Base-by-base conservation (phyloP, 495 filamentous ascomycete species). In the Penicillium pulvis region DNA sequence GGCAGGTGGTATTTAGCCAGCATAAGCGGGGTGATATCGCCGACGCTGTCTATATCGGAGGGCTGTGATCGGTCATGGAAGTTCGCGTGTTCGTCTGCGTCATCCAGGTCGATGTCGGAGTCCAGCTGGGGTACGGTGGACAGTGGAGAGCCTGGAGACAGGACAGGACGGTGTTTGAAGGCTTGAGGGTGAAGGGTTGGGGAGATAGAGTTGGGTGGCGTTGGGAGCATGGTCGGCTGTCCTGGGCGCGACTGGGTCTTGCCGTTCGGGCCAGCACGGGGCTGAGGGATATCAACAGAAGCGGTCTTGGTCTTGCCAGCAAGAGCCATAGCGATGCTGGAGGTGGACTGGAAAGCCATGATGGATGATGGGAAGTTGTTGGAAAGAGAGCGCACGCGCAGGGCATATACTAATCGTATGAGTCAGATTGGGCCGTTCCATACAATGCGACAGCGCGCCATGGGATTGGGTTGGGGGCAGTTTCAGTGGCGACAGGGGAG, bases 131-230 rank as follows among this genome's bases (percentile, higher is more conserved):
- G 83, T 59, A 77, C 81, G 47, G 82, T 82, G 26, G 71, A 68
- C 26, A 77, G 72, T 42, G 77, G 78, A 63, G 79, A 81, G 71
- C 75, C 77, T 73, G 81, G 71, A 45, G 67, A 71, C 39, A 64
- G 75, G 43, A 62, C 67, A 26, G 67, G 65, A 62, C 71, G 75
- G 23, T 68, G 66, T 64, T 85, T 85, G 67, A 90, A 87, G 64
- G 84, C 87, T 59, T 93, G 91, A 46, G 94, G 90, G 63, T 90
- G 87, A 51, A 97, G 84, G 53, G 85, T 87, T 31, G 93, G 94
- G 39, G 93, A 97, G 71, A 97, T 93, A 69, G 94, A 97, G 77
- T 95, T 95, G 53, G 93, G 93, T 66, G 93, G 93, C 75, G 93
- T 98, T 51, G 88, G 93, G 64, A 97, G 86, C 74, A 82, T 79